Evolutionary conservation across 768 basidiomycete genomes (phyloP).

Genomic region (Tricholoma bakamatsutake): DNA sequence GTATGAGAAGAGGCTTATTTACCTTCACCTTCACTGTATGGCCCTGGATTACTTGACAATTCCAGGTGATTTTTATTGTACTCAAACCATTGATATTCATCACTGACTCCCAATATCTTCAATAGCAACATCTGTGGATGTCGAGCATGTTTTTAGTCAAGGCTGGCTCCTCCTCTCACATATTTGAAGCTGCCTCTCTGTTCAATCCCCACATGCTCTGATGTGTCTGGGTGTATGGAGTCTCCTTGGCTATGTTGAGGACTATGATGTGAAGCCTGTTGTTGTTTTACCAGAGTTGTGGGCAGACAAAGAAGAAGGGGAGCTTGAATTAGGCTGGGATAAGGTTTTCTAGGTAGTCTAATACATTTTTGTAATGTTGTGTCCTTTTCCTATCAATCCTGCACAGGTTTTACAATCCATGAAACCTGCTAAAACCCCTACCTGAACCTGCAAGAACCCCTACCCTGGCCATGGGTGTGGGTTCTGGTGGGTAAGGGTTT

Average conservation of each 20-base stretch:
- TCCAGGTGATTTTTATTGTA: constrained; percentile 17
- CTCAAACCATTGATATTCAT: background rate
- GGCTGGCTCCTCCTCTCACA: constrained; percentile 1
- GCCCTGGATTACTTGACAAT: constrained; percentile 25
- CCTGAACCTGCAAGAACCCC: background rate
- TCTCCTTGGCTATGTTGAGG: background rate
- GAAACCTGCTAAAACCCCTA: background rate
- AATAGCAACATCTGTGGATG: constrained; percentile 7
- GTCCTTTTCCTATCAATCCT: background rate
- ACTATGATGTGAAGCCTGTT: background rate
- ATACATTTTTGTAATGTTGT: background rate
- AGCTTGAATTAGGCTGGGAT: too few species aligned
- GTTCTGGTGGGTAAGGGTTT: background rate
- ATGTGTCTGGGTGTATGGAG: background rate
- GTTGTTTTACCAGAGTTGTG: background rate
- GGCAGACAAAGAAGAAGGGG: background rate
- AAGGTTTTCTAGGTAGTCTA: constrained; percentile 4
- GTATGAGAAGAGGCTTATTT: constrained; percentile 11
- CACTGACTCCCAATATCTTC: background rate
- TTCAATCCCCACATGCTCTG: background rate
- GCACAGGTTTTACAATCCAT: background rate
- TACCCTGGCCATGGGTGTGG: background rate
- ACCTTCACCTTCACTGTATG: constrained; percentile 23
- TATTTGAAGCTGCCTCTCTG: background rate
- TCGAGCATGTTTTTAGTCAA: constrained; percentile 4